Evolutionary conservation across 202 grass and related monocot genomes (phyloP), one percentile per base, ranked within the genome.

Genomic region (Eragrostis tef): DNA sequence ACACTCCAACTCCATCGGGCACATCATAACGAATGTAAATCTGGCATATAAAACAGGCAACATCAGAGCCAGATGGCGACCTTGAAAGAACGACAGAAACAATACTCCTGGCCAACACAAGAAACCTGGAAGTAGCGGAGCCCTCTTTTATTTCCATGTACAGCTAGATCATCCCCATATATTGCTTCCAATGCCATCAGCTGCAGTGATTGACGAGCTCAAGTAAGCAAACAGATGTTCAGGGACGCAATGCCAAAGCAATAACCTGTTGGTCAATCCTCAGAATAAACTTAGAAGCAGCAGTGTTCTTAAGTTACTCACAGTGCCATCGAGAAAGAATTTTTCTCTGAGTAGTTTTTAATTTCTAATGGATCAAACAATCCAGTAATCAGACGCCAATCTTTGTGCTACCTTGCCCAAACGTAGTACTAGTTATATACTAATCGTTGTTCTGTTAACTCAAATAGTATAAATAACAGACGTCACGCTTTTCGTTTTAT

Each of bases 131-230:
- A 91, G 75, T 61, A 89, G 2, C n/a, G 81, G 75, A 91, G 83
- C 59, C 86, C 84, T 79, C 66, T 43, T 86, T 84, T 90, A 29
- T 72, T 87, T 83, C 63, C 15, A 0, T 83, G 87, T 20, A 69
- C 36, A 17, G 47, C 43, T 26, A 93, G 62, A 86, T 89, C 90
- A 57, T 87, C 75, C 59, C 87, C 86, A 53, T 91, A 93, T 53
- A 93, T 97, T 83, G 88, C 88, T 15, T 91, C 84, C 88, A 91
- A 56, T 62, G 86, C 90, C 68, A 97, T 67, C 71, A 93, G 8
- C 93, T 97, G 79, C 62, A 81, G 71, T 16, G 17, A 58, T 61
- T 11, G 14, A 7, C 41, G 41, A 49, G 9, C 74, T 67, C 49
- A 78, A 16, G 62, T 21, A 22, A 72, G 12, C 22, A 76, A 75